phyloP scores from a whole-genome alignment of 345 rosid genomes.

The Mallotus nudiflorus region DNA sequence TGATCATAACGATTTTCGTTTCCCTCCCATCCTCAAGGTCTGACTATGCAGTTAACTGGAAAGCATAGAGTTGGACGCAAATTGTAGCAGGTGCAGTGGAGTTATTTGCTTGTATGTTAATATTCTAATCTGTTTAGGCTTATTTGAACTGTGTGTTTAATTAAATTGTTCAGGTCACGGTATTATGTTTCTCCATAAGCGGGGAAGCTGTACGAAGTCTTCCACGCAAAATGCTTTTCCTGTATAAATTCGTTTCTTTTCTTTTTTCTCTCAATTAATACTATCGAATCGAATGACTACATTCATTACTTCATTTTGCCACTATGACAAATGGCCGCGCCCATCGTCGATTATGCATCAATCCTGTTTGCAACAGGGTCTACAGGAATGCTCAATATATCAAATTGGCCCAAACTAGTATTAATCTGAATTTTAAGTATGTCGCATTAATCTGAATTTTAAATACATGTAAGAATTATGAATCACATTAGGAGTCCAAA shows the following conservation, averaged over 20 bases:
- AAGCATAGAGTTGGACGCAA: not conserved
- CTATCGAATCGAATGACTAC: too few species aligned
- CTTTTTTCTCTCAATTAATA: too few species aligned
- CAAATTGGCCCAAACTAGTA: too few species aligned
- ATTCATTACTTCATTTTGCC: too few species aligned
- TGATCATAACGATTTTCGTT: not conserved
- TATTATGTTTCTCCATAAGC: not conserved
- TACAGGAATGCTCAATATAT: too few species aligned
- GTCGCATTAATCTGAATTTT: too few species aligned
- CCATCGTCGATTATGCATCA: not conserved
- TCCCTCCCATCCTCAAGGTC: not conserved
- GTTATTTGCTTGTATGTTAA: not conserved
- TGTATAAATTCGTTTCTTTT: too few species aligned
- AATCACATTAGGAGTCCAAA: too few species aligned
- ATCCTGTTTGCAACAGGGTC: not conserved
- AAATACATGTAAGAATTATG: too few species aligned
- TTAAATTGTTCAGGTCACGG: not conserved
- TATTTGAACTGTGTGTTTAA: not conserved
- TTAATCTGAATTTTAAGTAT: too few species aligned
- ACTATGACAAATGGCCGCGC: too few species aligned
- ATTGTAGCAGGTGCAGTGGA: not conserved
- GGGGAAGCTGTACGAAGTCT: too few species aligned
- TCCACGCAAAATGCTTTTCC: not conserved
- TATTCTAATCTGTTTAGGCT: not conserved
- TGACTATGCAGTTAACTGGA: conserved; percentile 1